A percentile compares a stretch with the other conserved stretches of the same genome.
These are phyloP conservation scores for Boletus huronensis DNA, from an alignment of 768 basidiomycete genomes.

Conservation along the genomic window DNA sequence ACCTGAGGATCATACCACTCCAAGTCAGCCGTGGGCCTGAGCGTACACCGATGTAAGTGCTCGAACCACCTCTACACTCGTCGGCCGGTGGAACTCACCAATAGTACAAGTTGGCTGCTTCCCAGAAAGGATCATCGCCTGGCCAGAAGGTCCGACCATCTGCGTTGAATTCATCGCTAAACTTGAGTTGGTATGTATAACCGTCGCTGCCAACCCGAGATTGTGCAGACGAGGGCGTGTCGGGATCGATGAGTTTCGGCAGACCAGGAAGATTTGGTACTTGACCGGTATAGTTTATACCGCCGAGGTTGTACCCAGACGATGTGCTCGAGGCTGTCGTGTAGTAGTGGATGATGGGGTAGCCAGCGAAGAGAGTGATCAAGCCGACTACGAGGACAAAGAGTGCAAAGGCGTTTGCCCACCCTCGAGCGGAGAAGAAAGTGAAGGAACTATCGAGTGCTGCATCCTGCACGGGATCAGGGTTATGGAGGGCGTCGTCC, in stretches of 20 bases:
- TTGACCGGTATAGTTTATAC: constrained; percentile 81
- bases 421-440: constrained; percentile 78
- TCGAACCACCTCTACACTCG: background rate
- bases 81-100: constrained; percentile 41
- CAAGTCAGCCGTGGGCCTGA: constrained; percentile 63
- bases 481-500: constrained; percentile 90
- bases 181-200: constrained; percentile 74
- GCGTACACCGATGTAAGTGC: constrained; percentile 7
- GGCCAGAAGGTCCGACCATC: constrained; percentile 72
- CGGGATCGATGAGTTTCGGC: constrained; percentile 68
- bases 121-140: constrained; percentile 84
- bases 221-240: constrained; percentile 59
- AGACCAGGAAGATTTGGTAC: constrained; percentile 72
- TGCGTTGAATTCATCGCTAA: constrained; percentile 82
- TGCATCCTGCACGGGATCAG: constrained; percentile 69
- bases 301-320: constrained; percentile 78
- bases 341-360: constrained; percentile 72
- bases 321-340: constrained; percentile 27
- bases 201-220: constrained; percentile 73
- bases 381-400: constrained; percentile 64
- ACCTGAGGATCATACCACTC: constrained; percentile 85
- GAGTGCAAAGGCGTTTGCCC: constrained; percentile 75
- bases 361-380: constrained; percentile 81
- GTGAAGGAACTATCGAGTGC: constrained; percentile 58
- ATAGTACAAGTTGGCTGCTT: constrained; percentile 84